A percentile compares a stretch with the other conserved stretches of the same genome.
phyloP scores from a whole-genome alignment of 129 eudicot genomes.

The Artemisia annua region DNA sequence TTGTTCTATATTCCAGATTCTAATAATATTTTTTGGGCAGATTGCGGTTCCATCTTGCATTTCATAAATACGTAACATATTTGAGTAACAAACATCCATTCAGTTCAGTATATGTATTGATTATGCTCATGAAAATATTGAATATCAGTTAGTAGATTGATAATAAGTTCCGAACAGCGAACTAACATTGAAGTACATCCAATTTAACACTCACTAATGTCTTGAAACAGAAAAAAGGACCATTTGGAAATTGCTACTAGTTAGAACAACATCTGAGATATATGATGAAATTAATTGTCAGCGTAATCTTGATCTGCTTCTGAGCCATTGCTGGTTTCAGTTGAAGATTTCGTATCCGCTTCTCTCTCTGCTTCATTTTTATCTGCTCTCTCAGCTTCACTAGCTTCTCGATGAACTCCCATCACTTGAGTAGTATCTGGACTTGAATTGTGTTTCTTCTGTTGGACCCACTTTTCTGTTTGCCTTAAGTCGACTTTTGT shows the following conservation, averaged over 20 bases:
- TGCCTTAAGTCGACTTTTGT: conserved; percentile 5
- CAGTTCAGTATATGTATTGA: neutral
- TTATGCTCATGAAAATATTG: conserved; percentile 19
- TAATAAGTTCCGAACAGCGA: too few relatives aligned
- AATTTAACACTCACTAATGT: too few relatives aligned
- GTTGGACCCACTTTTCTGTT: conserved; percentile 12
- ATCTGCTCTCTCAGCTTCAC: neutral
- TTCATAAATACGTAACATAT: conserved; percentile 20
- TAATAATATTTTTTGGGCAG: conserved; percentile 12
- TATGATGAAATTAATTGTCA: neutral
- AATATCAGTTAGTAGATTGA: neutral
- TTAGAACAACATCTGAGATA: too few relatives aligned
- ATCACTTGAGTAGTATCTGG: too few relatives aligned
- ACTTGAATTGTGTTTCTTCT: neutral
- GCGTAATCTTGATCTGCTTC: conserved; percentile 27
- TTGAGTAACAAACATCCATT: conserved; percentile 28
- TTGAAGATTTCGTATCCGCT: neutral
- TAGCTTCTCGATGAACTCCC: neutral
- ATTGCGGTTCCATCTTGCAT: conserved; percentile 9
- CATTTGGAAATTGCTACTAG: too few relatives aligned
- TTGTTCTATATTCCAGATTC: conserved; percentile 21
- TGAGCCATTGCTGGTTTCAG: conserved; percentile 7
- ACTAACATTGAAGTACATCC: too few relatives aligned
- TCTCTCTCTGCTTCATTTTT: conserved; percentile 9
- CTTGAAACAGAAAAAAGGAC: too few relatives aligned